phyloP scores from a whole-genome alignment of 129 eudicot species.

The Silybum marianum region DNA sequence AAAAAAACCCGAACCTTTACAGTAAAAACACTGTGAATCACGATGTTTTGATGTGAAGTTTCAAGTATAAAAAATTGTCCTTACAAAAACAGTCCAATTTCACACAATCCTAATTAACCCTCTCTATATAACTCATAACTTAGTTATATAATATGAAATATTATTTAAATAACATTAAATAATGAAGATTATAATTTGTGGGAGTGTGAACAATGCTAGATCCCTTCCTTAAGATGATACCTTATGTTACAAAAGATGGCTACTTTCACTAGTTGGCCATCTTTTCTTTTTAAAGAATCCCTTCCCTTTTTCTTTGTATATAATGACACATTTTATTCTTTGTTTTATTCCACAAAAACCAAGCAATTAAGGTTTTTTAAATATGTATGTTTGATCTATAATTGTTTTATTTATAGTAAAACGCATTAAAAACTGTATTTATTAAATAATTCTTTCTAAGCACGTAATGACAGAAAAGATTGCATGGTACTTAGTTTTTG shows the following conservation, averaged over 20 bases:
- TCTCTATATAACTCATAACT: no score
- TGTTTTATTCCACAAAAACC: neutral
- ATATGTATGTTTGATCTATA: neutral
- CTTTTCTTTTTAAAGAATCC: slow-evolving; percentile 21
- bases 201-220: slow-evolving; percentile 22
- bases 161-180: no score
- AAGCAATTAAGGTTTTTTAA: slow-evolving; percentile 11
- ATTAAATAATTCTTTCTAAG: neutral
- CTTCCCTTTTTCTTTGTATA: neutral
- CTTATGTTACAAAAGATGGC: slow-evolving; percentile 13
- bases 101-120: no score
- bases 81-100: no score
- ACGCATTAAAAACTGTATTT: neutral
- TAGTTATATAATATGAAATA: no score
- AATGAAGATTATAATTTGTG: neutral
- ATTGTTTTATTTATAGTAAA: neutral
- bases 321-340: neutral
- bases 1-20: no score
- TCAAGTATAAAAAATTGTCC: no score
- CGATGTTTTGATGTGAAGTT: no score
- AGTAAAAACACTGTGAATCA: no score
- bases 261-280: slow-evolving; percentile 19
- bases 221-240: slow-evolving; percentile 21
- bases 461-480: neutral
- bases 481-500: neutral